Evolutionary conservation across 202 grass and related monocot species (phyloP).

Genomic region (Zizania palustris): DNA sequence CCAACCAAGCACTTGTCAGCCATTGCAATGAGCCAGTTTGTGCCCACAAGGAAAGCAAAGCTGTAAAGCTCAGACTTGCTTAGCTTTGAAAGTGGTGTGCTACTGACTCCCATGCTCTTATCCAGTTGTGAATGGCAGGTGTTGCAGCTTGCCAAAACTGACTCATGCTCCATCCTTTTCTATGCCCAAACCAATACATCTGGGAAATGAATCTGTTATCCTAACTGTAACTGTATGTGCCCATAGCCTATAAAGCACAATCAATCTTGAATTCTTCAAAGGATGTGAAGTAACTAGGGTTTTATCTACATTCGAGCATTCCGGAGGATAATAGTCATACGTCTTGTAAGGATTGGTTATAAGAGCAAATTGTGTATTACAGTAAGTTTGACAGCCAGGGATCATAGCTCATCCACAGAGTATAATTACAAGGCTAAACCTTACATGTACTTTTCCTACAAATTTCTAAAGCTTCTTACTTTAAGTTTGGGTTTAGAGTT

Average conservation of each 20-base stretch:
- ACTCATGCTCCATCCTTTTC: not conserved
- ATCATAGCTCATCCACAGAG: too few species aligned
- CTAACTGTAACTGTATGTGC: too few species aligned
- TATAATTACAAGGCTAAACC: too few species aligned
- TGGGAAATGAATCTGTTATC: too few species aligned
- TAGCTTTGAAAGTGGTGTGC: not conserved
- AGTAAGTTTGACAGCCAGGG: too few species aligned
- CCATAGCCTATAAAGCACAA: too few species aligned
- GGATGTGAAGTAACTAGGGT: too few species aligned
- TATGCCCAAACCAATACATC: not conserved
- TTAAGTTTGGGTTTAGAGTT: not conserved
- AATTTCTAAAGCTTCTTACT: not conserved
- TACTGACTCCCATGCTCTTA: not conserved
- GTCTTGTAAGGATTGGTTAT: too few species aligned
- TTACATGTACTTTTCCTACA: not conserved
- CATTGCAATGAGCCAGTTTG: slow-evolving; percentile 6
- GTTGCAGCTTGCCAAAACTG: slow-evolving; percentile 12
- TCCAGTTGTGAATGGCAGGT: not conserved
- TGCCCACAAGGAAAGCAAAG: slow-evolving; percentile 47
- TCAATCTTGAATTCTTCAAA: too few species aligned
- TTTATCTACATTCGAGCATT: too few species aligned
- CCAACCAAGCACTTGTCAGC: slow-evolving; percentile 15
- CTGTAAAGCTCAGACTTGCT: not conserved
- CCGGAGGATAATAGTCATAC: too few species aligned
- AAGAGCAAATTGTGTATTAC: too few species aligned